Evolutionary conservation across 345 rosid genomes (phyloP), one percentile per base, ranked within the genome.

Genomic region (Sisymbrium irio): DNA sequence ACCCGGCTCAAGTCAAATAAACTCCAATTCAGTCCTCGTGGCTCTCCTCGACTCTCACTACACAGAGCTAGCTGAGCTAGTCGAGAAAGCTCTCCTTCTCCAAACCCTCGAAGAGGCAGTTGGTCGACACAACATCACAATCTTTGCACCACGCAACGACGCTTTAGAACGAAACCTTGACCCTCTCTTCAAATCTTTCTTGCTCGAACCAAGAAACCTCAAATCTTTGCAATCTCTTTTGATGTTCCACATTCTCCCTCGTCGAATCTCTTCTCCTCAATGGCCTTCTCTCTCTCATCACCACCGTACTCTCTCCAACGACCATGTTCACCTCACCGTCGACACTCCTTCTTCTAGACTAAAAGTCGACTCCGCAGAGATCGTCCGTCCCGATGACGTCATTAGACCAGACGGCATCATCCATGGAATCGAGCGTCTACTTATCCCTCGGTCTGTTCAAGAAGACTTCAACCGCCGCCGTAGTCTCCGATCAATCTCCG

Each of bases 41-140:
- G 97, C 97, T 27, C 95, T 94, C 36, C 93, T 91, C 8, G 98
- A 94, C 79, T 94, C 98, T 41, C 97, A 86, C 82, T 94, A 91
- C 78, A 91, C 97, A 1, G 97, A 89, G 71, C 77, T 94, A 12
- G 85, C 98, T 1, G 98, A 94, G 64, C 91, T 91, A 2, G 88
- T 91, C 0, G 98, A 94, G 57, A 94, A 94, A 63, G 98, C 97
- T 32, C 88, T 88, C 33, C 96, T 94, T n/a, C 86, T 94, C 13
- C 94, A 88, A 36, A 83, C 88, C 14, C 92, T 95, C 1, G 98
- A 95, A 75, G 88, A 83, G 59, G 96, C 96, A n/a, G 97, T 92
- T 14, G 89, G 90, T 9, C 65, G 69, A 19, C 90, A 95, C 85
- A 90, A 90, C 63, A 77, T 95, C 69, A 95, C 99, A 79, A 90